Evolutionary conservation across 208 protist genomes (phyloP).

Genomic region (Trichomonas tenax): DNA sequence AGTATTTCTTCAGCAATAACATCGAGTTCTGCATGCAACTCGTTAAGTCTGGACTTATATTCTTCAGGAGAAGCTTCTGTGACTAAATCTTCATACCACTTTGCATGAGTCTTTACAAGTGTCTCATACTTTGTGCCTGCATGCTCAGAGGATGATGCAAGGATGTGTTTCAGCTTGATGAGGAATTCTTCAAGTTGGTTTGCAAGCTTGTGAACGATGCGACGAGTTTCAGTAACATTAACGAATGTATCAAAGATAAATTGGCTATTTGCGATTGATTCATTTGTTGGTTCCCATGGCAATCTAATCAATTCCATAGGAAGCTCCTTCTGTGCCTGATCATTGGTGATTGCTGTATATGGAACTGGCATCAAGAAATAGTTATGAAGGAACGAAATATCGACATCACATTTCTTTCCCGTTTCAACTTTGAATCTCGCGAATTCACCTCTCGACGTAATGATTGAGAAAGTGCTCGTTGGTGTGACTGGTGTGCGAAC

Average conservation of each 20-base stretch:
- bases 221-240: not conserved
- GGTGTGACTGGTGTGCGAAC: not conserved
- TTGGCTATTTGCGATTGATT: not conserved
- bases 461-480: not conserved
- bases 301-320: not conserved
- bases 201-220: not conserved
- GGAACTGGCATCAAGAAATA: constrained; percentile 1
- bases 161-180: not conserved
- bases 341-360: not conserved
- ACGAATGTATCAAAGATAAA: not conserved
- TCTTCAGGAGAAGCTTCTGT: not conserved
- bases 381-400: constrained; percentile 3
- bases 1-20: not conserved
- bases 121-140: no score
- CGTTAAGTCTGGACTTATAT: not conserved
- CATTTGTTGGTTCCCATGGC: not conserved
- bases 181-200: not conserved
- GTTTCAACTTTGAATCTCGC: no score
- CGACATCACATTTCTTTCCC: not conserved
- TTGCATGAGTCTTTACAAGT: not conserved
- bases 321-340: not conserved
- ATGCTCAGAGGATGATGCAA: not conserved
- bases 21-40: not conserved
- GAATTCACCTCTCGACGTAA: not conserved
- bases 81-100: not conserved